Evolutionary conservation across 176 grass and related monocot species (phyloP).

Genomic region (Typha latifolia): DNA sequence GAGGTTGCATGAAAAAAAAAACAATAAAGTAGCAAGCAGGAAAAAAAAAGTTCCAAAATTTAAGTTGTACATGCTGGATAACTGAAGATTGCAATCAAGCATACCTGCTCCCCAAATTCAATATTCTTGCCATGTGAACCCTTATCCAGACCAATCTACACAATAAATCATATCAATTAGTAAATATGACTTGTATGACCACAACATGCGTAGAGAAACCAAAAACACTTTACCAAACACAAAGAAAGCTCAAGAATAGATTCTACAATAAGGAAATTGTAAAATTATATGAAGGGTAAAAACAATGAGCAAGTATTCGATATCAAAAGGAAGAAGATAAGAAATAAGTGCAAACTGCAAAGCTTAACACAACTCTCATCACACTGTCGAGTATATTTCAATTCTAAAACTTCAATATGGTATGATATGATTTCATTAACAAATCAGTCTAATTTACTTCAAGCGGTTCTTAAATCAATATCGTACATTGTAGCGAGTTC

Average conservation of each 20-base stretch:
- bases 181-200: neutral
- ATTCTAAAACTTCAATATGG: too few relatives aligned
- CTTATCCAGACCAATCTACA: slow-evolving; percentile 85
- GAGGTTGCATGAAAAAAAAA: neutral
- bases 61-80: neutral
- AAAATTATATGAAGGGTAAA: neutral
- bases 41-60: neutral
- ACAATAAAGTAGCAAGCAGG: too few relatives aligned
- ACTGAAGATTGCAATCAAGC: slow-evolving; percentile 8
- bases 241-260: neutral
- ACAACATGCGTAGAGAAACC: neutral
- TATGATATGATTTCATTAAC: too few relatives aligned
- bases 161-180: neutral
- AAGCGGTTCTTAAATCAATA: neutral
- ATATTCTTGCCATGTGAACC: slow-evolving; percentile 68
- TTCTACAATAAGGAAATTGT: neutral
- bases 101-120: slow-evolving; percentile 66
- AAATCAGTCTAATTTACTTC: neutral
- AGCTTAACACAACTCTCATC: neutral
- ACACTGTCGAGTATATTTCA: neutral
- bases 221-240: too few relatives aligned
- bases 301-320: neutral
- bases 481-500: too few relatives aligned
- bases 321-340: neutral
- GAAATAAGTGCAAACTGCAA: too few relatives aligned